A percentile compares a stretch with the other conserved stretches of the same genome.
phyloP scores from a whole-genome alignment of 352 stramenopile genomes.

The Globisporangium apiculatum region DNA sequence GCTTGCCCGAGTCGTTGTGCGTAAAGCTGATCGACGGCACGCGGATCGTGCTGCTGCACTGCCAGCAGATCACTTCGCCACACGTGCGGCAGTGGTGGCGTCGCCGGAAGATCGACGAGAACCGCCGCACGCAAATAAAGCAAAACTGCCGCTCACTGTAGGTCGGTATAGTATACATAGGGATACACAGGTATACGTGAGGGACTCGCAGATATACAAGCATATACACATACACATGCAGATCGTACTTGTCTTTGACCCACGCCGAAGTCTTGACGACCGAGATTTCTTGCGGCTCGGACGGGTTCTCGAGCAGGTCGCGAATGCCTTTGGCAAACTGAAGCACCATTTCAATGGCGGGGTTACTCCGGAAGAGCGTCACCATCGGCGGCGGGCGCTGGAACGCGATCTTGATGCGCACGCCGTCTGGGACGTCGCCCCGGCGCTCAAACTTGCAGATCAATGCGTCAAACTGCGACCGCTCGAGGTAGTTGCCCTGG shows the following conservation, averaged over 20 bases:
- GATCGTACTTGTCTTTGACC: slow-evolving; percentile 76
- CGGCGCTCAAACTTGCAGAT: slow-evolving; percentile 85
- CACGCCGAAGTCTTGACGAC: slow-evolving; percentile 76
- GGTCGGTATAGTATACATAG: too few species aligned
- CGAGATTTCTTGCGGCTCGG: slow-evolving; percentile 72
- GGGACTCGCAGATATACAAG: neutral
- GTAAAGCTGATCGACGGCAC: slow-evolving; percentile 82
- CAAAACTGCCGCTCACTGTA: slow-evolving; percentile 70
- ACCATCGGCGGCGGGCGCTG: slow-evolving; percentile 78
- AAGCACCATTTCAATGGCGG: slow-evolving; percentile 76
- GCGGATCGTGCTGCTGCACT: slow-evolving; percentile 79
- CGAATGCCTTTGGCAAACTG: slow-evolving; percentile 74
- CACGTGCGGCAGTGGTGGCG: slow-evolving; percentile 86
- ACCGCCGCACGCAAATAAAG: slow-evolving; percentile 73
- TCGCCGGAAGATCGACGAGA: slow-evolving; percentile 78
- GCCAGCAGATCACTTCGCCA: slow-evolving; percentile 85
- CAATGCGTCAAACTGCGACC: slow-evolving; percentile 76
- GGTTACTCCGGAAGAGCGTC: slow-evolving; percentile 76
- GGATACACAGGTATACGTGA: neutral
- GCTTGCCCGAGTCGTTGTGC: slow-evolving; percentile 73
- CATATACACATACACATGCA: neutral
- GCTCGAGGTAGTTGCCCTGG: slow-evolving; percentile 67
- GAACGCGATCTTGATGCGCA: slow-evolving; percentile 82
- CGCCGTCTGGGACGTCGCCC: slow-evolving; percentile 61
- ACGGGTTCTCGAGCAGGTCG: slow-evolving; percentile 71